A percentile compares a stretch with the other conserved stretches of the same genome.
These are phyloP conservation scores for Starmerella sp. DNA, from an alignment of 805 yeast species.

Conservation along the genomic window DNA sequence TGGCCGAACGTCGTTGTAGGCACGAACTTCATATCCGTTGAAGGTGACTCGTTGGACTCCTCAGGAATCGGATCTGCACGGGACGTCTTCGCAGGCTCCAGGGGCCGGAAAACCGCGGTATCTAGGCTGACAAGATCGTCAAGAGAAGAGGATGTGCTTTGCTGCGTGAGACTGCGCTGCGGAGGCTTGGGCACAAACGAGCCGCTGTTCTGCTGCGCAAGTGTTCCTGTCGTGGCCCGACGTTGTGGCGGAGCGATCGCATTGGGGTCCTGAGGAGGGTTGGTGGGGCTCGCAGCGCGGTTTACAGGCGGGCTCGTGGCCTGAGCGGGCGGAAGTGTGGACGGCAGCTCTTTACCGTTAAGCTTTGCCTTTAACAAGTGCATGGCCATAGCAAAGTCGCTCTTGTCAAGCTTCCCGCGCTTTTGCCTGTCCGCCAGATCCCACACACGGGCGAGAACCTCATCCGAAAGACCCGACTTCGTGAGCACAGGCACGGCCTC, in stretches of 20 bases:
- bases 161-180: background rate
- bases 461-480: conserved; percentile 78
- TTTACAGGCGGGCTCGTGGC: background rate
- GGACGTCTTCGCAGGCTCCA: conserved; percentile 13
- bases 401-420: conserved; percentile 64
- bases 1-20: conserved; percentile 87
- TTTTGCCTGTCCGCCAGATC: conserved; percentile 85
- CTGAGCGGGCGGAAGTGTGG: conserved; percentile 25
- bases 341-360: conserved; percentile 69
- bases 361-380: conserved; percentile 77
- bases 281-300: conserved; percentile 19
- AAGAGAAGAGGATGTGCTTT: conserved; percentile 20
- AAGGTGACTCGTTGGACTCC: background rate
- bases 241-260: conserved; percentile 4
- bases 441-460: conserved; percentile 82
- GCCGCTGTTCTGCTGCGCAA: background rate
- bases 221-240: background rate
- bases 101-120: conserved; percentile 20
- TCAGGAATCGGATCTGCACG: conserved; percentile 7
- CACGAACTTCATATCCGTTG: conserved; percentile 37
- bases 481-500: conserved; percentile 82
- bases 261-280: background rate
- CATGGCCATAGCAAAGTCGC: conserved; percentile 89
- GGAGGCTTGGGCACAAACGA: conserved; percentile 10
- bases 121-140: conserved; percentile 26